Percentiles rank a stretch among this genome's conserved stretches.
These are phyloP conservation scores for Yarrowia osloensis DNA, from an alignment of 805 yeast genomes.

Conservation along the genomic window DNA sequence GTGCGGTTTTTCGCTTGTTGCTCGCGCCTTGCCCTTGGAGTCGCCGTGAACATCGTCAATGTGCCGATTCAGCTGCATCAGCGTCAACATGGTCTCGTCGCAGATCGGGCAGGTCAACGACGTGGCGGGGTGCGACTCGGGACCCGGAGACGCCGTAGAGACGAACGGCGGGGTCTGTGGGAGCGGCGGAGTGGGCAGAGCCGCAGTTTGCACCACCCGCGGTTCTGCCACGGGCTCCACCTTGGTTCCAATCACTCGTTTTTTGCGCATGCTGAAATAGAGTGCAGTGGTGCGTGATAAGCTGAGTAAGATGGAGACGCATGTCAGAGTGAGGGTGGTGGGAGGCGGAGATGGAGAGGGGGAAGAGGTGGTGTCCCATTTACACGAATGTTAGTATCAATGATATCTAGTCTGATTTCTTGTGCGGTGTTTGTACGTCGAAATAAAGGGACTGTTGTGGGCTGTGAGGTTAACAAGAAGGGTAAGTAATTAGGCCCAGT, in stretches of 20 bases:
- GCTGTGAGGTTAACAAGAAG: no score
- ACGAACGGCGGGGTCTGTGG: background rate
- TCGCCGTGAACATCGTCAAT: slow-evolving; percentile 66
- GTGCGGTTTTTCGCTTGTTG: slow-evolving; percentile 46
- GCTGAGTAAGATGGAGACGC: background rate
- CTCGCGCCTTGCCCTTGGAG: slow-evolving; percentile 39
- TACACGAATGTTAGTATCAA: no score
- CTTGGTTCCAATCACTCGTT: slow-evolving; percentile 27
- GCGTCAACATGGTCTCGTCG: slow-evolving; percentile 54
- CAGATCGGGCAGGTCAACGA: slow-evolving; percentile 67
- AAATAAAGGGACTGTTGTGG: no score
- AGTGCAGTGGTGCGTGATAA: slow-evolving; percentile 19
- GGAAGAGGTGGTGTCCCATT: background rate
- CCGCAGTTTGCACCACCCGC: background rate
- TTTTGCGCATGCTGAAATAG: slow-evolving; percentile 18
- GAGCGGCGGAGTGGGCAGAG: background rate
- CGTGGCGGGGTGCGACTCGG: background rate
- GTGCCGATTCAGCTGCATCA: slow-evolving; percentile 61
- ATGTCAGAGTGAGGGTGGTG: background rate
- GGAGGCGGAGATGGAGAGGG: background rate
- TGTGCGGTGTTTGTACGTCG: no score
- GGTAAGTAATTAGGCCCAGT: no score
- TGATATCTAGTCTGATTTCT: no score
- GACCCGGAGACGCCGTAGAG: background rate
- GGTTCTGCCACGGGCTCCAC: background rate